Base-by-base conservation (phyloP, 2,329 filamentous ascomycete genomes). In the Incumbomyces delicatus region DNA sequence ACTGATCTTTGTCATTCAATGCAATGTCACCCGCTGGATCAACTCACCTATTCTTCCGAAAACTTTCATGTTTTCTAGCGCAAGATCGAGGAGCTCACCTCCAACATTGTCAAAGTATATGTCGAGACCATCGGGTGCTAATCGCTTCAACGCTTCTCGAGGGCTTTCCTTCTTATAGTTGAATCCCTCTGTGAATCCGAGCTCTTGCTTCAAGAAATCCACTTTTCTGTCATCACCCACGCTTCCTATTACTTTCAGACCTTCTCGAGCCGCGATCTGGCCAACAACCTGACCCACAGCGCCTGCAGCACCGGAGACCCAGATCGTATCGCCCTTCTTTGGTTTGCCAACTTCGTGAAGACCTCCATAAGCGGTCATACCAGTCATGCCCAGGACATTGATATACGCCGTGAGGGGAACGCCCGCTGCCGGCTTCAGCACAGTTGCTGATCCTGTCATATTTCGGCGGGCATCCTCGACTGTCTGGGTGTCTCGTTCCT, bases 131-230 rank as follows among this genome's bases (percentile, higher is more conserved):
- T 85, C 63, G 0, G 83, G 83, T 1, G 80, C 81, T 13, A 87
- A 70, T 48, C 81, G 70, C 52, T 69, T 64, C 43, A 88, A 67
- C 0, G 83, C 83, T 2, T 80, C 78, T 1, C 63, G 56, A 0
- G 82, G 71, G 48, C 70, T 73, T 66, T 87, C 82, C 57, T 76
- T 85, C 72, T 87, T 87, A 73, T 87, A 88, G 70, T 87, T 87
- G 42, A 87, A 87, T 12, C 77, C 83, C 8, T 61, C 71, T 55
- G 83, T 77, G 60, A 84, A 85, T 29, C 70, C 68, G 39, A 85
- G 72, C 46, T 81, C 76, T 41, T 78, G 75, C 40, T 61, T 69
- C 59, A 84, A 78, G 60, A 78, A 87, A 18, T 81, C 76, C 8
- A 85, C 70, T 70, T 88, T 88, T 58, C 80, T 77, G 59, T 86